Evolutionary conservation across 2,329 filamentous ascomycete species (phyloP).

Genomic region (Chaetothyriales sp.): DNA sequence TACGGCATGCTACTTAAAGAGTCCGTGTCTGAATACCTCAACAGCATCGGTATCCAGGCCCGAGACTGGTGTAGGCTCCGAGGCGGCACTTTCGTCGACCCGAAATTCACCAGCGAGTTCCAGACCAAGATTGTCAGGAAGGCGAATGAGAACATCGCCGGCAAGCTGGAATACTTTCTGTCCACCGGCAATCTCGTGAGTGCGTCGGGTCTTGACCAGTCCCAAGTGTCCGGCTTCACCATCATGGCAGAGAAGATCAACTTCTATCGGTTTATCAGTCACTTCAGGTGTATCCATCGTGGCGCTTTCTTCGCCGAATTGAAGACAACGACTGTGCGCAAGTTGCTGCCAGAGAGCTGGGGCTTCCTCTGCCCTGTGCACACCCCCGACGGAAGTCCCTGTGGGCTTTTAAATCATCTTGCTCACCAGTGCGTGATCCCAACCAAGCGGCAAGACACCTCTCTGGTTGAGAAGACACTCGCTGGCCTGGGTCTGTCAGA

Average conservation of each 20-base stretch:
- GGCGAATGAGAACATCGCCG: constrained; percentile 77
- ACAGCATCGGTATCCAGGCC: constrained; percentile 41
- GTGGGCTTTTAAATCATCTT: constrained; percentile 86
- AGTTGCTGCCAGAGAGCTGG: constrained; percentile 91
- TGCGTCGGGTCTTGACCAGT: constrained; percentile 80
- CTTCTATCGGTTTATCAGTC: constrained; percentile 94
- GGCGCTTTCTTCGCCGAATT: constrained; percentile 97
- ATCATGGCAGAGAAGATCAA: constrained; percentile 98
- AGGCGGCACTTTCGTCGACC: constrained; percentile 51
- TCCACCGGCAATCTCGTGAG: constrained; percentile 89
- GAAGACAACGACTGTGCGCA: constrained; percentile 93
- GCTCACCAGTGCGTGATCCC: constrained; percentile 87
- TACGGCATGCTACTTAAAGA: constrained; percentile 96
- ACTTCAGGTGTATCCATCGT: constrained; percentile 98
- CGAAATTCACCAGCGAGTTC: constrained; percentile 67
- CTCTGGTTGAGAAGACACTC: constrained; percentile 56
- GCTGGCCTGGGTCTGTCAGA: constrained; percentile 65
- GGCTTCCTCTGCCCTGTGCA: constrained; percentile 95
- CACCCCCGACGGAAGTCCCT: constrained; percentile 89
- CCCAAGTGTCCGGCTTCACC: constrained; percentile 87
- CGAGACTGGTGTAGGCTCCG: constrained; percentile 40
- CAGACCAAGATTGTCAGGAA: constrained; percentile 59
- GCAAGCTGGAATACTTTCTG: constrained; percentile 82
- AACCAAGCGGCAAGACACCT: constrained; percentile 59
- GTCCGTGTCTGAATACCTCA: constrained; percentile 74